phyloP scores from a whole-genome alignment of 345 rosid genomes.

The Clausena lansium region DNA sequence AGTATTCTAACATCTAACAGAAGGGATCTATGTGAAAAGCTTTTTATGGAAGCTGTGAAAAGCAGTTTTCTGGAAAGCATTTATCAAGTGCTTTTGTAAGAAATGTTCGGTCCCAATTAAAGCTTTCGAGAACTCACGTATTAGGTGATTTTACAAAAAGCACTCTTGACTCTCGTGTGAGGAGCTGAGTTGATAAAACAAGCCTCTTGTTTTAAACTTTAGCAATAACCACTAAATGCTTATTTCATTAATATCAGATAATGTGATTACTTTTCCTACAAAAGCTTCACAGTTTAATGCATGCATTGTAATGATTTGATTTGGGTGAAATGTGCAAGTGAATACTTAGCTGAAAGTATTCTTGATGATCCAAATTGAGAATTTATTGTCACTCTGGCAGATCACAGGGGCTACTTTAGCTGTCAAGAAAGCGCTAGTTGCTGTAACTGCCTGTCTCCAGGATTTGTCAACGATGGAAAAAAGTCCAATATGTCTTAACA shows the following conservation, averaged over 20 bases:
- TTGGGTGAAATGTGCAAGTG: background rate
- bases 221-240: background rate
- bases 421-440: slow-evolving; percentile 64
- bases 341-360: background rate
- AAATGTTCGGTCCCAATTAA: no score
- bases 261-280: background rate
- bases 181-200: background rate
- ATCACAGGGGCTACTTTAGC: slow-evolving; percentile 52
- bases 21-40: background rate
- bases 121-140: no score
- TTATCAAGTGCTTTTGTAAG: background rate
- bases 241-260: background rate
- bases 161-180: background rate
- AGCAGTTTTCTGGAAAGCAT: background rate
- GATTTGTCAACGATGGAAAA: slow-evolving; percentile 31
- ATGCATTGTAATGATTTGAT: background rate
- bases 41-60: background rate
- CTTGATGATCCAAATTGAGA: background rate
- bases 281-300: background rate
- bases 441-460: slow-evolving; percentile 48
- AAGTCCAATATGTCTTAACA: slow-evolving; percentile 6
- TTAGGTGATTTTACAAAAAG: background rate
- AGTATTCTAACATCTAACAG: no score
- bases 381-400: slow-evolving; percentile 27
- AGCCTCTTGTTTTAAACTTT: background rate